Evolutionary conservation across 2,329 filamentous ascomycete species (phyloP).

Genomic region (Thelonectria olida): DNA sequence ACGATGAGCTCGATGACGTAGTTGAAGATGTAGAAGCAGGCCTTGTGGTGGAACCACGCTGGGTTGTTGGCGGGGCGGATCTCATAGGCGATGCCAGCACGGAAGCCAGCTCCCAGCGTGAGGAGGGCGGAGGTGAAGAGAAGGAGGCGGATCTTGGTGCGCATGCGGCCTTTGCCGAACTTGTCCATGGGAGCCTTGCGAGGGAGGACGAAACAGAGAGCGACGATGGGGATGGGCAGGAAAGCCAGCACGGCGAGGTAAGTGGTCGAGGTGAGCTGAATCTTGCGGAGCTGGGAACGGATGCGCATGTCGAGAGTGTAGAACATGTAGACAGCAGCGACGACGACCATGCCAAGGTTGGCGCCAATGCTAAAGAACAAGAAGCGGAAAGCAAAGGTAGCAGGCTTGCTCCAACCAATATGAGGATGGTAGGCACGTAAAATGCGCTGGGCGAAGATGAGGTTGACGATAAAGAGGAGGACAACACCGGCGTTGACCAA

Average conservation of each 20-base stretch:
- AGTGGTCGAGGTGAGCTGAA: constrained; percentile 74
- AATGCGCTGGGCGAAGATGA: constrained; percentile 80
- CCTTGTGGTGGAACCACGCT: constrained; percentile 76
- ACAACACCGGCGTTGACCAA: constrained; percentile 79
- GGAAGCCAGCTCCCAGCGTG: constrained; percentile 74
- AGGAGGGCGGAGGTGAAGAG: constrained; percentile 67
- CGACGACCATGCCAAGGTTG: constrained; percentile 73
- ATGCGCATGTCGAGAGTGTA: constrained; percentile 68
- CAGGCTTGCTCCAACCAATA: constrained; percentile 72
- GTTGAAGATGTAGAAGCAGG: constrained; percentile 83
- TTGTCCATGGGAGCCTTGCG: constrained; percentile 56
- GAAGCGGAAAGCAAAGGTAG: constrained; percentile 62
- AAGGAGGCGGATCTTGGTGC: constrained; percentile 73
- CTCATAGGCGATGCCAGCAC: constrained; percentile 67
- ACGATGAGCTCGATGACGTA: constrained; percentile 78
- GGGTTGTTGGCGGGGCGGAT: constrained; percentile 60
- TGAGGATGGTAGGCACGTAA: constrained; percentile 76
- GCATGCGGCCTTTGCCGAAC: constrained; percentile 71
- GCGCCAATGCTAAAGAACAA: constrained; percentile 67
- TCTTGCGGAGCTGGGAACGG: constrained; percentile 62
- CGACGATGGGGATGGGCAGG: constrained; percentile 66
- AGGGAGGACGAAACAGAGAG: constrained; percentile 60
- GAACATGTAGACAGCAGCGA: constrained; percentile 69
- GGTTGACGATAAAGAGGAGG: constrained; percentile 79
- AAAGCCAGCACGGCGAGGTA: constrained; percentile 68